A percentile compares a stretch with the other conserved stretches of the same genome.
Evolutionary conservation across 129 eudicot species (phyloP).

Genomic region (Mikania micrantha): DNA sequence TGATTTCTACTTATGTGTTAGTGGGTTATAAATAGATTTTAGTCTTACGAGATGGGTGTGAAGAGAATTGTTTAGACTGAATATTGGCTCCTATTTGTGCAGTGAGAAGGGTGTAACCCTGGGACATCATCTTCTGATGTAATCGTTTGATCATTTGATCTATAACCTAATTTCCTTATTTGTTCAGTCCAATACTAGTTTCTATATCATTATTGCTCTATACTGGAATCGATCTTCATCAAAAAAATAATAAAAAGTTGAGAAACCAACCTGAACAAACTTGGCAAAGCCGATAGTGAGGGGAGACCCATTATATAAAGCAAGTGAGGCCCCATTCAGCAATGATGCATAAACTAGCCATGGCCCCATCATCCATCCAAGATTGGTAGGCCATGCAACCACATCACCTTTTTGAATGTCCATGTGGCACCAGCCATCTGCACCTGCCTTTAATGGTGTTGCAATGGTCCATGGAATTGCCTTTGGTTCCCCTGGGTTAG

Average conservation of each 20-base stretch:
- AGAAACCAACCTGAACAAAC: slow-evolving; percentile 72
- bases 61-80: no score
- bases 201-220: no score
- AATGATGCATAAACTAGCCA: slow-evolving; percentile 83
- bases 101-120: no score
- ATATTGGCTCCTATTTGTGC: no score
- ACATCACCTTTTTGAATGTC: slow-evolving; percentile 69
- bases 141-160: no score
- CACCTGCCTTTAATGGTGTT: slow-evolving; percentile 85
- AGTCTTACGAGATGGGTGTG: no score
- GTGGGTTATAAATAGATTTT: no score
- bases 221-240: no score
- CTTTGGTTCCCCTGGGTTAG: slow-evolving; percentile 71
- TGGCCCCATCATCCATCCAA: slow-evolving; percentile 99
- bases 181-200: no score
- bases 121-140: no score
- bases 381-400: slow-evolving; percentile 98
- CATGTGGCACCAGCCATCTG: slow-evolving; percentile 90
- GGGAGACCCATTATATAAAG: slow-evolving; percentile 89
- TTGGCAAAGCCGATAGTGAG: slow-evolving; percentile 74
- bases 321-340: slow-evolving; percentile 73
- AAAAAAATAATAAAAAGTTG: not conserved
- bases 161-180: no score
- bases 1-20: no score
- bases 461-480: slow-evolving; percentile 94